phyloP scores from a whole-genome alignment of 306 rosid species.

The Alnus rubra region DNA sequence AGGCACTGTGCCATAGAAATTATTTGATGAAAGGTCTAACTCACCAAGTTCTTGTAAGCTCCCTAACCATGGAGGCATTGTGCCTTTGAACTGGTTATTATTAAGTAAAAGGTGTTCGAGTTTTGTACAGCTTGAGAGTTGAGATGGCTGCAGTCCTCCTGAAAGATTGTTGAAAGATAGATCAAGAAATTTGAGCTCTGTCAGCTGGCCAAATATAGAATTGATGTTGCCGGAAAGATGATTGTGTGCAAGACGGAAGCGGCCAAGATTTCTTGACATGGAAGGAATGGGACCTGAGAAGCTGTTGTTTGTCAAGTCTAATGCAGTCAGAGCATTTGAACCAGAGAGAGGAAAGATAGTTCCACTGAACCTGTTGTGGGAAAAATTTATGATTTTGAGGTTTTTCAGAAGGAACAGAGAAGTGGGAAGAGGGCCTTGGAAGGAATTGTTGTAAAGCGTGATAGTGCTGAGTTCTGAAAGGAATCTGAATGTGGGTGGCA shows the following conservation, averaged over 20 bases:
- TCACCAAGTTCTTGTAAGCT: slow-evolving; percentile 73
- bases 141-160: slow-evolving; percentile 49
- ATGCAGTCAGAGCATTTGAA: slow-evolving; percentile 53
- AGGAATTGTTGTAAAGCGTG: slow-evolving; percentile 93
- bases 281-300: slow-evolving; percentile 87
- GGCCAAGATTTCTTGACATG: slow-evolving; percentile 60
- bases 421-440: slow-evolving; percentile 81
- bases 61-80: slow-evolving; percentile 69
- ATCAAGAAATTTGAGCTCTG: slow-evolving; percentile 79
- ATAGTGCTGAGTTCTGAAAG: slow-evolving; percentile 69
- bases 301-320: slow-evolving; percentile 93
- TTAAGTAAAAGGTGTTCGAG: slow-evolving; percentile 70
- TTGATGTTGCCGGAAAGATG: slow-evolving; percentile 64
- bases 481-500: slow-evolving; percentile 78
- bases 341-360: slow-evolving; percentile 71
- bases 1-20: slow-evolving; percentile 65
- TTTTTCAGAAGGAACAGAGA: slow-evolving; percentile 71
- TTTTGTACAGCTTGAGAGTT: slow-evolving; percentile 57
- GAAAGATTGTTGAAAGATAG: slow-evolving; percentile 70
- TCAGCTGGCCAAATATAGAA: slow-evolving; percentile 53
- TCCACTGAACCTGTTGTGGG: slow-evolving; percentile 81
- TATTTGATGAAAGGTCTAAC: slow-evolving; percentile 78
- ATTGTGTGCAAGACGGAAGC: slow-evolving; percentile 81
- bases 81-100: slow-evolving; percentile 61
- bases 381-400: slow-evolving; percentile 77